These are phyloP conservation scores for Cephaloascus albidus DNA, from an alignment of 805 yeast species.

Conservation along the genomic window DNA sequence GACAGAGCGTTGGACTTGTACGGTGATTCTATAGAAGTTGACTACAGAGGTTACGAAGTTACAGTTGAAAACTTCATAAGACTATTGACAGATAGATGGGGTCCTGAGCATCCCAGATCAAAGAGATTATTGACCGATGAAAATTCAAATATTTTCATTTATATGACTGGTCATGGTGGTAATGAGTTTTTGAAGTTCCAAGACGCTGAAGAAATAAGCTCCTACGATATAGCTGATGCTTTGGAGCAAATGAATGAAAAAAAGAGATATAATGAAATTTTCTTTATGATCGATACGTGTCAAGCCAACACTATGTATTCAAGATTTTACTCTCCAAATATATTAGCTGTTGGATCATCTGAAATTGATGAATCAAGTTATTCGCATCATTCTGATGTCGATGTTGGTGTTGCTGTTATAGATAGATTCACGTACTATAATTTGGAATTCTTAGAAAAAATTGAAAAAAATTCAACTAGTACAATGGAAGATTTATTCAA, in stretches of 20 bases:
- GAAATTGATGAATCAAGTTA: constrained; percentile 82
- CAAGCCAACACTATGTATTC: constrained; percentile 98
- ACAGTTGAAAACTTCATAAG: constrained; percentile 96
- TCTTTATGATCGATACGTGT: constrained; percentile 97
- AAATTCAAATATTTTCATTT: constrained; percentile 85
- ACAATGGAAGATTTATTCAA: constrained; percentile 82
- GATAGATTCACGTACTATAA: constrained; percentile 93
- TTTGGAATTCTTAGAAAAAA: constrained; percentile 76
- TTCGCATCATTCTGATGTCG: constrained; percentile 92
- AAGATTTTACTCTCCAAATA: constrained; percentile 83
- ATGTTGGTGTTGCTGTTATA: constrained; percentile 95
- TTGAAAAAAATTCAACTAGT: constrained; percentile 62
- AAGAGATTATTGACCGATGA: constrained; percentile 89
- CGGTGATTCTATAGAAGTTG: constrained; percentile 93
- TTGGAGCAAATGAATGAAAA: constrained; percentile 96
- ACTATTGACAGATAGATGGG: constrained; percentile 91
- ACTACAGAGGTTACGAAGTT: constrained; percentile 95
- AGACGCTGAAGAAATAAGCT: constrained; percentile 95
- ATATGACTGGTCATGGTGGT: constrained; percentile 98
- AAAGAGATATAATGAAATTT: constrained; percentile 87
- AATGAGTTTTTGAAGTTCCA: constrained; percentile 95
- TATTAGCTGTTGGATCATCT: constrained; percentile 88
- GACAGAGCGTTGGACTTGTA: constrained; percentile 88
- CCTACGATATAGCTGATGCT: constrained; percentile 95
- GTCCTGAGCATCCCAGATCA: constrained; percentile 85